Evolutionary conservation across 345 rosid species (phyloP).

Genomic region (Clarkia xantiana): DNA sequence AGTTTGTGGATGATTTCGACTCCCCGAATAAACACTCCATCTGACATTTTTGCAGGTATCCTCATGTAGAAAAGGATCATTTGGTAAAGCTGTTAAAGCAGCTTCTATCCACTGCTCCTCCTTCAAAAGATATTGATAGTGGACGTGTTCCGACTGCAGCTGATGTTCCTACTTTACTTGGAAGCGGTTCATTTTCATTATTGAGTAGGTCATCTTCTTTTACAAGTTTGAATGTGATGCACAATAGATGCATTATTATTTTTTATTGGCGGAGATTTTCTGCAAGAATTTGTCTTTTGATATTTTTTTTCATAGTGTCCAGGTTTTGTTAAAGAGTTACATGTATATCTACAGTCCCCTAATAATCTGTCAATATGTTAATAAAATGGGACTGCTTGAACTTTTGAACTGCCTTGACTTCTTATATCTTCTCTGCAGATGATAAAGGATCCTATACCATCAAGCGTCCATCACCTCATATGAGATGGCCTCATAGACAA

Average conservation of each 20-base stretch:
- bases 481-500: constrained; percentile 95
- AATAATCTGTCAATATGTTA: too few relatives aligned
- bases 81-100: constrained; percentile 91
- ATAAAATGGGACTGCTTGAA: not conserved
- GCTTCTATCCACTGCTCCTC: constrained; percentile 31
- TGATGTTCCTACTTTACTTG: constrained; percentile 85
- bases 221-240: too few relatives aligned
- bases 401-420: constrained; percentile 1
- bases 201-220: constrained; percentile 30
- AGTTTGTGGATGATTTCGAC: not conserved
- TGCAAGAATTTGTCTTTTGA: too few relatives aligned
- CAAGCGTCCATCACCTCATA: constrained; percentile 40
- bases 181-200: constrained; percentile 80
- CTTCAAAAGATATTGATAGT: constrained; percentile 29
- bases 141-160: constrained; percentile 54
- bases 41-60: constrained; percentile 34
- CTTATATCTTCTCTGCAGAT: constrained; percentile 20
- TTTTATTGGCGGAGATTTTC: not conserved
- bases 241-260: not conserved
- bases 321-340: too few relatives aligned
- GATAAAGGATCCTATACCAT: constrained; percentile 21
- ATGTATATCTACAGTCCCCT: too few relatives aligned
- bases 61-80: constrained; percentile 77
- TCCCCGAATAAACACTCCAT: not conserved
- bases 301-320: too few relatives aligned